Conservation (phyloP, 768 basidiomycete species). For the Lactarius sp. region DNA sequence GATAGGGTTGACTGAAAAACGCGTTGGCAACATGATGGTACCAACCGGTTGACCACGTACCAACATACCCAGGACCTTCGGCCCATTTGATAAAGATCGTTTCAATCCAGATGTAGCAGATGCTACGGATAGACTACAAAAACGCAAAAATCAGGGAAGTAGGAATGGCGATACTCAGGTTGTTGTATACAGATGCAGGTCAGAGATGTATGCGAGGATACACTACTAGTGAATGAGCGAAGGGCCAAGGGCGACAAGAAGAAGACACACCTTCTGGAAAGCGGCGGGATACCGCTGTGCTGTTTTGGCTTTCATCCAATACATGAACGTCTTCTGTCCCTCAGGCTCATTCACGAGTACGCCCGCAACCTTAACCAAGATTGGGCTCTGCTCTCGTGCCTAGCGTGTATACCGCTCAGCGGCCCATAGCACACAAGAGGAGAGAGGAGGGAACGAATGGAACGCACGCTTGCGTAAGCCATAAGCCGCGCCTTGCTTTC, state of each 20-base stretch:
- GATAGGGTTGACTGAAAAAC: constrained; percentile 59
- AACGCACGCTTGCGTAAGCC: constrained; percentile 30
- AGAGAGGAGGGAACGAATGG: not conserved
- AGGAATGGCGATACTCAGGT: not conserved
- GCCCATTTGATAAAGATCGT: constrained; percentile 32
- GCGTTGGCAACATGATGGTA: constrained; percentile 4
- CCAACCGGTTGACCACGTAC: constrained; percentile 37
- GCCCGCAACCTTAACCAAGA: constrained; percentile 56
- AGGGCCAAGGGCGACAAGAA: not conserved
- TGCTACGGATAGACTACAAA: constrained; percentile 51
- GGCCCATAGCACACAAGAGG: not conserved
- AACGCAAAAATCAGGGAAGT: constrained; percentile 15
- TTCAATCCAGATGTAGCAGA: constrained; percentile 51
- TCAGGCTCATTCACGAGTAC: constrained; percentile 44
- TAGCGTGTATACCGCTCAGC: constrained; percentile 30
- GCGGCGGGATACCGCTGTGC: constrained; percentile 60
- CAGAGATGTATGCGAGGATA: constrained; percentile 75
- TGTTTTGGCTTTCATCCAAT: constrained; percentile 76
- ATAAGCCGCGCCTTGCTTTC: constrained; percentile 33
- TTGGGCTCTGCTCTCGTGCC: constrained; percentile 66
- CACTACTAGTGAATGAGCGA: constrained; percentile 41
- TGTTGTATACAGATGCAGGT: constrained; percentile 58
- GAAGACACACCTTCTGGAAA: constrained; percentile 63
- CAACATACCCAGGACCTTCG: constrained; percentile 54
- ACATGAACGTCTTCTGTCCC: constrained; percentile 46